These are phyloP conservation scores for Alternaria hordeiaustralica DNA, from an alignment of 2,329 filamentous ascomycete species.

Conservation along the genomic window DNA sequence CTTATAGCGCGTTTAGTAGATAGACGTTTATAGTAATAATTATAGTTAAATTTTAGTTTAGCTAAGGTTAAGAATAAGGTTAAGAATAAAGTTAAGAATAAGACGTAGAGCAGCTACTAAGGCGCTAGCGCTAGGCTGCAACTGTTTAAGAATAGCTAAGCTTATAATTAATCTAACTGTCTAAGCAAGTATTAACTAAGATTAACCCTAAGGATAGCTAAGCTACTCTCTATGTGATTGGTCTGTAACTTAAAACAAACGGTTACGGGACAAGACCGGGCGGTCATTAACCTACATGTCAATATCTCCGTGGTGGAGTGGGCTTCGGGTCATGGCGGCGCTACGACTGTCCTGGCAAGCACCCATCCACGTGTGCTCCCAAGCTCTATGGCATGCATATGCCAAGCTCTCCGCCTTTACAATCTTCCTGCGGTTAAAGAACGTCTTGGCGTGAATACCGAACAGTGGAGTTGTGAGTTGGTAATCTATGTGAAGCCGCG, in stretches of 20 bases:
- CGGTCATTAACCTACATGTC: slow-evolving; percentile 29
- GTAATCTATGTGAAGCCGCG: slow-evolving; percentile 17
- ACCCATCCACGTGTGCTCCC: slow-evolving; percentile 1
- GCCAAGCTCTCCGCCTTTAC: slow-evolving; percentile 24
- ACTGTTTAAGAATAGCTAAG: no score
- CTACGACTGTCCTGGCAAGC: slow-evolving; percentile 13
- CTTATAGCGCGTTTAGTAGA: no score
- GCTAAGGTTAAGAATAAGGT: no score
- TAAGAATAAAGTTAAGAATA: no score
- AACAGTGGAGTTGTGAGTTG: slow-evolving; percentile 7
- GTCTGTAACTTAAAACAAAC: slow-evolving; percentile 26
- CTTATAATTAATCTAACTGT: no score
- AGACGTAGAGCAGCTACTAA: no score
- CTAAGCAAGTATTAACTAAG: neutral
- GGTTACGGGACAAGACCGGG: slow-evolving; percentile 19
- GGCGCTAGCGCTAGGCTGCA: no score
- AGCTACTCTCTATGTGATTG: slow-evolving; percentile 9
- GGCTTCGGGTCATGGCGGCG: slow-evolving; percentile 11
- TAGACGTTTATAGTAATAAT: no score
- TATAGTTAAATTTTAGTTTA: no score
- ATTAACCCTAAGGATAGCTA: no score
- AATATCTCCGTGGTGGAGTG: slow-evolving; percentile 31
- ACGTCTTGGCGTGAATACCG: slow-evolving; percentile 19
- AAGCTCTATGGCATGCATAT: slow-evolving; percentile 13
- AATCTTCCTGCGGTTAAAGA: slow-evolving; percentile 27